phyloP scores from a whole-genome alignment of 1,284 basidiomycete species.

The Cutaneotrichosporon dermatis region DNA sequence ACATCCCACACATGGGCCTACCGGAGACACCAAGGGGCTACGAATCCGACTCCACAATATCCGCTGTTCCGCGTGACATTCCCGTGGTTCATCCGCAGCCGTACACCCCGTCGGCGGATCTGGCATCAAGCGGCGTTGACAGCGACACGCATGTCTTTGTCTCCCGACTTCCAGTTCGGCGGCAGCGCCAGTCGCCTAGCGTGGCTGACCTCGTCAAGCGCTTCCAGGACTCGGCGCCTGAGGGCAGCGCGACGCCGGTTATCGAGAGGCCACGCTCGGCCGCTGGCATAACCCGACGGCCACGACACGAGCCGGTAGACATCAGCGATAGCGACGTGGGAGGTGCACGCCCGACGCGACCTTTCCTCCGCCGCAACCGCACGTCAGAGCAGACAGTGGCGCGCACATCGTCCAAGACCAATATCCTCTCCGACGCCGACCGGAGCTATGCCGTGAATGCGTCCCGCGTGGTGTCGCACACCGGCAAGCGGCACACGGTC shows the following conservation, averaged over 20 bases:
- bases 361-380: constrained; percentile 4
- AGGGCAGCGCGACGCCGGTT: not conserved
- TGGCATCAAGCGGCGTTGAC: constrained; percentile 41
- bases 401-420: constrained; percentile 6
- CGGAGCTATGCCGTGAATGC: constrained; percentile 83
- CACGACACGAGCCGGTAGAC: constrained; percentile 13
- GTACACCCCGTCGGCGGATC: constrained; percentile 1
- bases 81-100: not conserved
- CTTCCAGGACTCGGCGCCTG: constrained; percentile 52
- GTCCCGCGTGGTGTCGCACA: constrained; percentile 14
- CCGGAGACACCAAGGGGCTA: constrained; percentile 52
- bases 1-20: constrained; percentile 27
- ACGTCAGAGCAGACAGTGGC: not conserved
- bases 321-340: constrained; percentile 45
- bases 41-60: constrained; percentile 87
- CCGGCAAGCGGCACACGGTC: not conserved
- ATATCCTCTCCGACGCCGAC: constrained; percentile 70
- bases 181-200: constrained; percentile 48
- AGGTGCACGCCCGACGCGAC: constrained; percentile 5
- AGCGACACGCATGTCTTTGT: constrained; percentile 41
- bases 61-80: constrained; percentile 53
- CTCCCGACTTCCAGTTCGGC: constrained; percentile 68
- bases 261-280: constrained; percentile 30
- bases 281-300: not conserved
- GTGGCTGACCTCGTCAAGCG: constrained; percentile 81